These are phyloP conservation scores for Hanseniaspora meyeri DNA, from an alignment of 805 yeast species.

Conservation along the genomic window DNA sequence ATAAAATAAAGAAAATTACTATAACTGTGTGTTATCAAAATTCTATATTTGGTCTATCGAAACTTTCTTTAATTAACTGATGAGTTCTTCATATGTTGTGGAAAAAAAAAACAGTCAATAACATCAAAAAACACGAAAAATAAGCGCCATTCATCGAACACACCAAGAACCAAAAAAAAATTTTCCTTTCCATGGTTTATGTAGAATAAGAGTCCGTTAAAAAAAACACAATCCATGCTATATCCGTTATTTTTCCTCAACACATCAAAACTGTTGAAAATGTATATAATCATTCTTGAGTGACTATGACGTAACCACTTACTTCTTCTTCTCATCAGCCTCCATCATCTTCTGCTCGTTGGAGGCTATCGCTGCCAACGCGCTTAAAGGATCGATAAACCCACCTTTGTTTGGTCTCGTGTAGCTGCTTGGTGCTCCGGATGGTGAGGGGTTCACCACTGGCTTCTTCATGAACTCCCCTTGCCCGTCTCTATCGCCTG, in stretches of 20 bases:
- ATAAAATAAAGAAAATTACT: background rate
- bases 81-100: background rate
- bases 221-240: background rate
- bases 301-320: background rate
- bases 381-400: constrained; percentile 27
- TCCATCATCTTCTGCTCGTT: constrained; percentile 17
- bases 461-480: background rate
- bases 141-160: background rate
- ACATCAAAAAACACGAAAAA: background rate
- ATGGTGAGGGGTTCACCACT: background rate
- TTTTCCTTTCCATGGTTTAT: background rate
- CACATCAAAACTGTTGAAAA: background rate
- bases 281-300: background rate
- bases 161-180: background rate
- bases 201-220: background rate
- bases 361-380: constrained; percentile 30
- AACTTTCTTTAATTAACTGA: background rate
- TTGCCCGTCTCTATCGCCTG: constrained; percentile 16
- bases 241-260: background rate
- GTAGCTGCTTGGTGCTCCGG: background rate
- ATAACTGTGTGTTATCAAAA: too few species aligned
- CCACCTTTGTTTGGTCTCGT: background rate
- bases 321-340: constrained; percentile 2
- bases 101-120: background rate
- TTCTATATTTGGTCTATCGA: background rate